These are phyloP conservation scores for Aspergillus cavernicola DNA, from an alignment of 495 filamentous ascomycete genomes.

Conservation along the genomic window DNA sequence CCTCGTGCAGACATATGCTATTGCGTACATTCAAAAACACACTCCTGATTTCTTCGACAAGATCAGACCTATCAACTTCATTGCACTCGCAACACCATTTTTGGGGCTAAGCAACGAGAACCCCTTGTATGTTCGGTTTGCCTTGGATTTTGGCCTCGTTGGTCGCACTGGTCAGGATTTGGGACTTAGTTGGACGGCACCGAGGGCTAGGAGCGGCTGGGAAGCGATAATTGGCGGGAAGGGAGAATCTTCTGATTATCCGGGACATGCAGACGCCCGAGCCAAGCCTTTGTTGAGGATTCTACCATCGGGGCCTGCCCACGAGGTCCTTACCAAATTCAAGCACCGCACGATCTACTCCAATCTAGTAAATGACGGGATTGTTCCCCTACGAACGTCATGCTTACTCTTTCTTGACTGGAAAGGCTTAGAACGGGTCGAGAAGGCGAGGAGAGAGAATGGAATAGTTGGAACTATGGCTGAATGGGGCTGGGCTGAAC, in stretches of 20 bases:
- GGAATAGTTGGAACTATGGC: slow-evolving; percentile 88
- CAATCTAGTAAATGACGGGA: slow-evolving; percentile 97
- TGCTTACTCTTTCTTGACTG: slow-evolving; percentile 97
- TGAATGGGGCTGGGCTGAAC: slow-evolving; percentile 90
- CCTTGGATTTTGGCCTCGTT: slow-evolving; percentile 91
- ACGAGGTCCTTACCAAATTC: slow-evolving; percentile 80
- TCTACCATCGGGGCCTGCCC: slow-evolving; percentile 87
- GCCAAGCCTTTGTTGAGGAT: slow-evolving; percentile 90
- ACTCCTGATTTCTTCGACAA: slow-evolving; percentile 85
- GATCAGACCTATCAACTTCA: slow-evolving; percentile 89
- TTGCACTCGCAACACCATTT: slow-evolving; percentile 85
- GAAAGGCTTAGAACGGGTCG: slow-evolving; percentile 87
- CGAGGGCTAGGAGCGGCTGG: slow-evolving; percentile 83
- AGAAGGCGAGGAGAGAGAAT: slow-evolving; percentile 90
- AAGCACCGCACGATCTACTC: slow-evolving; percentile 91
- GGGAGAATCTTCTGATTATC: slow-evolving; percentile 61
- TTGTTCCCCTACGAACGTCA: slow-evolving; percentile 90
- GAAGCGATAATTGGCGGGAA: slow-evolving; percentile 77
- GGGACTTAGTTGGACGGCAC: slow-evolving; percentile 88
- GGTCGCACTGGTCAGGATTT: slow-evolving; percentile 93
- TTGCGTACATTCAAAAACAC: slow-evolving; percentile 97
- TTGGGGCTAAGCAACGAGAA: slow-evolving; percentile 96
- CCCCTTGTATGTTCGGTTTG: slow-evolving; percentile 94
- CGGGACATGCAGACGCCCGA: slow-evolving; percentile 63
- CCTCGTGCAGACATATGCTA: slow-evolving; percentile 87